Base-by-base conservation (phyloP, 768 basidiomycete species). In the Tricholoma flavovirens region DNA sequence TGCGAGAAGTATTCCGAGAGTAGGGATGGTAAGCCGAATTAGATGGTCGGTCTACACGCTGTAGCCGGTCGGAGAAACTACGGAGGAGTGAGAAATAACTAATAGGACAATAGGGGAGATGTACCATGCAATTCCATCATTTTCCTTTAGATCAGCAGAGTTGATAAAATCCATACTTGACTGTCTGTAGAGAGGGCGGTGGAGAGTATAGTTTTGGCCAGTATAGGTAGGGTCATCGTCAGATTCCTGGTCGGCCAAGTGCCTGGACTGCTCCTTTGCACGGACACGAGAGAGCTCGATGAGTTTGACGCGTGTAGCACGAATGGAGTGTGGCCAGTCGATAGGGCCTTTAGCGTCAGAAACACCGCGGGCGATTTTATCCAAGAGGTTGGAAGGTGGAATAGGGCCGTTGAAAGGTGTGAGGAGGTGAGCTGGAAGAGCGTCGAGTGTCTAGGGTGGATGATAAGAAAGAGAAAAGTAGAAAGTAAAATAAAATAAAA, bases 131-230 rank as follows among this genome's bases (percentile, higher is more conserved):
- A 90, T 83, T 52, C 75, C 75, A 51, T 83, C 77, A 54, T 76
- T 81, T 53, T 77, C 75, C 60, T 77, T 74, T 62, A 76, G 64
- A 57, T 81, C 74, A 51, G 77, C 76, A 29, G 77, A 69, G 57
- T 79, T 81, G 71, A 93, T 82, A 60, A 90, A 91, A 65, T 93
- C 90, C 90, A 92, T 92, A 67, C 88, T 90, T 21, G 88, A 89
- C 73, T 90, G 88, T 56, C 87, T 78, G 70, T 89, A 88, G 22
- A 90, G 73, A 15, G 84, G 84, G 15, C 84, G 80, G 54, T 75
- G 76, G 24, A 69, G 62, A 51, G 51, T 51, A 9, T 69, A 15
- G 22, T 67, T 61, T 55, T 67, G 68, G 46, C 68, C 67, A 12
- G 64, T 64, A 55, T 71, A 64, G 56, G 61, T 59, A 45, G 64